Evolutionary conservation across 2,329 filamentous ascomycete genomes (phyloP).

Genomic region (Fonsecaea multimorphosa): DNA sequence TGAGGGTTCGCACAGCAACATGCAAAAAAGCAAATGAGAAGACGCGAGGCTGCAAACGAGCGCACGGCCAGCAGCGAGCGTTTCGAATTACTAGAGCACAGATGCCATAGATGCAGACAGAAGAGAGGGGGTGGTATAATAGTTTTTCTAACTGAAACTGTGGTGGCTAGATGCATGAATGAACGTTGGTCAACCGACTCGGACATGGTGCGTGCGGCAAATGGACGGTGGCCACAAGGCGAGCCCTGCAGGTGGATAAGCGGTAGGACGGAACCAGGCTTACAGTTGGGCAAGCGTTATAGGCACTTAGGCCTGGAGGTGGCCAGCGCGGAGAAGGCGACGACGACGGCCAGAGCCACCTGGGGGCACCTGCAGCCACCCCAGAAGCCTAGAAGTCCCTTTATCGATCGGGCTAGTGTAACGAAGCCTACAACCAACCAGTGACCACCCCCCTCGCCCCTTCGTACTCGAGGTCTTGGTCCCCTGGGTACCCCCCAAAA

Average conservation of each 20-base stretch:
- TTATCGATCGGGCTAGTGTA: background rate
- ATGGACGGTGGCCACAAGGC: background rate
- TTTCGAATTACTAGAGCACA: background rate
- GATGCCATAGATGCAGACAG: background rate
- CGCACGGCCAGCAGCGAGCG: slow-evolving; percentile 2
- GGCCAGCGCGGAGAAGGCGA: background rate
- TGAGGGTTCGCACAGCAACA: background rate
- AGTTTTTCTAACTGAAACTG: background rate
- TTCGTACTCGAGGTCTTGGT: no score
- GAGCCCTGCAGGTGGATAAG: background rate
- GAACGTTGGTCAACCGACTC: background rate
- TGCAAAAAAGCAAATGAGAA: background rate
- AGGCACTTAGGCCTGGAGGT: background rate
- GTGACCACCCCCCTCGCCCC: background rate
- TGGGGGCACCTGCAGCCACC: background rate
- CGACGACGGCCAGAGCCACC: background rate
- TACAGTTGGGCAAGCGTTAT: background rate
- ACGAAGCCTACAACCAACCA: background rate
- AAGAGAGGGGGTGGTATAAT: background rate
- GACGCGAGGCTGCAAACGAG: slow-evolving; percentile 9
- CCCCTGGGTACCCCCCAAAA: no score
- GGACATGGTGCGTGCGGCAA: background rate
- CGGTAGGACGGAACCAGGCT: background rate
- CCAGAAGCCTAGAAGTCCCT: background rate
- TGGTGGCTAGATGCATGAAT: background rate